Base-by-base conservation (phyloP, 176 grass and related monocot genomes). In the Ananas comosus region DNA sequence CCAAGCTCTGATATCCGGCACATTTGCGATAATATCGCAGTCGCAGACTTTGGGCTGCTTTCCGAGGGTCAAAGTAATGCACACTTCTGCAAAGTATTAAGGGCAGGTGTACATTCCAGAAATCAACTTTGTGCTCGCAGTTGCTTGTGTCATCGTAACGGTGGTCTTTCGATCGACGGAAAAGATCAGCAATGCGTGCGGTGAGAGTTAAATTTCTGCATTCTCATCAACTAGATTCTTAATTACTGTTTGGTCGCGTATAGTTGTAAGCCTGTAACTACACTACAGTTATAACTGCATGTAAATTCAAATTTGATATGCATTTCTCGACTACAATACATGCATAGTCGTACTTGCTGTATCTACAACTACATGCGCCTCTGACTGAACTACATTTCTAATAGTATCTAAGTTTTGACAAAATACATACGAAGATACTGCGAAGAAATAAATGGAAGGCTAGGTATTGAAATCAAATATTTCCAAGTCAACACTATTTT, bases 91-190 rank as follows among this genome's bases (percentile, higher is more conserved):
- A 27, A 87, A 87, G 73, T 91, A 91, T 53, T 71, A 81, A 25
- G 88, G 84, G 0, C 81, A 91, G 73, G 88, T 87, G 18, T 91
- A 91, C 85, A 84, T 91, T 50, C 88, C 88, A 0, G 85, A 87
- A 49, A 75, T 91, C 22, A 87, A 91, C 78, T 85, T 82, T 12
- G 81, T 72, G 19, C 83, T 91, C 19, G 81, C 71, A 48, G 63
- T 68, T 57, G 74, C 83, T 23, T 87, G 81, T 73, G 51, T 87
- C 27, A 59, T 65, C 58, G 63, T 87, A 13, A 91, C 88, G 19
- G 69, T 81, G 24, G 53, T 2, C 16, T 91, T 85, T 84, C 76
- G 64, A 73, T 74, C 78, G 2, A 86, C 87, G 19, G 12, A 48
- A 51, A 84, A 81, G 74, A 91, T 91, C 65, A 75, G 88, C 67